A percentile compares a stretch with the other conserved stretches of the same genome.
phyloP scores from a whole-genome alignment of 1,284 basidiomycete species.

The Psilocybe mexicana region DNA sequence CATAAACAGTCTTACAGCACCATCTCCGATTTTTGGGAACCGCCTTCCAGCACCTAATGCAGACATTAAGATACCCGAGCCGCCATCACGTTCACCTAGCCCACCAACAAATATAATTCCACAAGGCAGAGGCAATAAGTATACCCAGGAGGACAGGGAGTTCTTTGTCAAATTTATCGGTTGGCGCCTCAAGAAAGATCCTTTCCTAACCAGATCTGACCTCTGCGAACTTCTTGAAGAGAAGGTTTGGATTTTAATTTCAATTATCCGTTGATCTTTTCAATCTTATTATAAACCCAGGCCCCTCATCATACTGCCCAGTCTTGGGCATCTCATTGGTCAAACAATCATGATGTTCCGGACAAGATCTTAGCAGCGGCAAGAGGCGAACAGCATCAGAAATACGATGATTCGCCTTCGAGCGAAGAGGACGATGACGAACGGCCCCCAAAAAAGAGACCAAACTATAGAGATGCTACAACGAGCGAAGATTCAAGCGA shows the following conservation, averaged over 20 bases:
- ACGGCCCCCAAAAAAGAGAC: constrained; percentile 22
- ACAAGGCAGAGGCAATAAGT: constrained; percentile 52
- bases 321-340: constrained; percentile 68
- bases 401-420: constrained; percentile 27
- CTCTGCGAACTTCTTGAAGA: constrained; percentile 54
- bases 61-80: constrained; percentile 54
- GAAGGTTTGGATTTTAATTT: constrained; percentile 41
- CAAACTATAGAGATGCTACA: constrained; percentile 41
- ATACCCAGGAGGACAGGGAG: constrained; percentile 61
- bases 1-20: constrained; percentile 58
- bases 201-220: constrained; percentile 49
- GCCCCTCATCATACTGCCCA: constrained; percentile 57
- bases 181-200: constrained; percentile 56
- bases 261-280: background rate
- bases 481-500: constrained; percentile 36
- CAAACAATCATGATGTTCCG: constrained; percentile 57
- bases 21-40: constrained; percentile 40
- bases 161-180: constrained; percentile 65
- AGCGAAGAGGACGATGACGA: constrained; percentile 21
- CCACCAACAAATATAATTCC: constrained; percentile 54
- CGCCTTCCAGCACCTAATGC: constrained; percentile 56
- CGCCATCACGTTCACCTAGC: constrained; percentile 65
- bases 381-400: constrained; percentile 35
- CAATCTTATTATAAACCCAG: constrained; percentile 32
- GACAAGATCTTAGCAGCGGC: constrained; percentile 63